Conservation (phyloP, 441 rosid genomes). For the Syzygium syzygioides region DNA sequence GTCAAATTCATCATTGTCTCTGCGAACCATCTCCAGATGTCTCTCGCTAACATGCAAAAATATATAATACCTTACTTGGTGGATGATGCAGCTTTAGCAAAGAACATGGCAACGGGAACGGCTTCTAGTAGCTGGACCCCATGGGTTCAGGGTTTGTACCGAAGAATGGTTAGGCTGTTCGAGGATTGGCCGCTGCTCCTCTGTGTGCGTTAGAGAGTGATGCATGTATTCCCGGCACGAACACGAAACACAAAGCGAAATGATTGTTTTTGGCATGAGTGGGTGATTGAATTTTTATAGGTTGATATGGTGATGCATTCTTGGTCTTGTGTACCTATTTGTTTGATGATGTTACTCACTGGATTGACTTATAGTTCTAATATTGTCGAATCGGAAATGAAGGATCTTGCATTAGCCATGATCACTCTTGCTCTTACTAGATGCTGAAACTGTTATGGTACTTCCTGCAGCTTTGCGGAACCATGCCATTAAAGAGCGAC, state of each 20-base stretch:
- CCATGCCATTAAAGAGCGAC: not conserved
- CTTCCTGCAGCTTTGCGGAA: not conserved
- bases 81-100: conserved; percentile 18
- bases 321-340: not conserved
- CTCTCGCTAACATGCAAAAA: conserved; percentile 49
- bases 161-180: not conserved
- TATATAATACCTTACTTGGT: conserved; percentile 59
- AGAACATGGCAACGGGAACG: not conserved
- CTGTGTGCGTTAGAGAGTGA: not conserved
- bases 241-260: not conserved
- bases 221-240: too few relatives aligned
- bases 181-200: not conserved
- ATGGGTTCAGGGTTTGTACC: not conserved
- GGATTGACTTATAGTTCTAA: not conserved
- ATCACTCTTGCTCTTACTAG: not conserved
- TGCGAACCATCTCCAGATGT: conserved; percentile 43
- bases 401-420: not conserved
- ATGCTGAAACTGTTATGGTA: not conserved
- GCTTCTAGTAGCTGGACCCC: not conserved
- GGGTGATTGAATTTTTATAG: not conserved
- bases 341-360: not conserved
- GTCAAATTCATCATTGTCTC: too few relatives aligned
- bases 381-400: not conserved
- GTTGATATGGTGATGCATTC: not conserved
- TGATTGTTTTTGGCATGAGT: not conserved